These are phyloP conservation scores for Schizophyllum commune DNA, from an alignment of 1,284 basidiomycete species.

Conservation along the genomic window DNA sequence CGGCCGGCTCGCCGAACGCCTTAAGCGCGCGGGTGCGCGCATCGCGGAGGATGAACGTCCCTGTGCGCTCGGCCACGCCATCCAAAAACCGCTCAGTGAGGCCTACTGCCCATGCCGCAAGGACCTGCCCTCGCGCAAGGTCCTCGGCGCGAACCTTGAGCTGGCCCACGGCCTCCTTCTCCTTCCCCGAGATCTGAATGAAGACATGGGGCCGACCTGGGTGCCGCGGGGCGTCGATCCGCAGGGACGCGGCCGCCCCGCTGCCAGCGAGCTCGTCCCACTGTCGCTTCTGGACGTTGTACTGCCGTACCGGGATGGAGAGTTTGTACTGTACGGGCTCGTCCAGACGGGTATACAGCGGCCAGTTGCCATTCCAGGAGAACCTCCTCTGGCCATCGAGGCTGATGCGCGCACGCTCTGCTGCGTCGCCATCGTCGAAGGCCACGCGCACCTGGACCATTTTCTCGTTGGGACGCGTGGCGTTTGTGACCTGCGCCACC, in stretches of 20 bases:
- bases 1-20: not conserved
- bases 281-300: constrained; percentile 1
- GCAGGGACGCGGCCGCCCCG: not conserved
- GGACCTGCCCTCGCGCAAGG: constrained; percentile 1
- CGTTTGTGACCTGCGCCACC: not conserved
- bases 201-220: not conserved
- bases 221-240: not conserved
- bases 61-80: not conserved
- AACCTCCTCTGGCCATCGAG: not conserved
- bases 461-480: not conserved
- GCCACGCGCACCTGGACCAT: not conserved
- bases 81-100: not conserved
- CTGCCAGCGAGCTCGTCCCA: constrained; percentile 1
- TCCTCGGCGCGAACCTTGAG: constrained; percentile 1
- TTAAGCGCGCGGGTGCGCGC: not conserved
- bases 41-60: not conserved
- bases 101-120: not conserved
- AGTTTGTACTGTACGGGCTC: constrained; percentile 1
- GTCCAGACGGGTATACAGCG: constrained; percentile 1
- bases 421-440: not conserved
- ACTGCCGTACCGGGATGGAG: not conserved
- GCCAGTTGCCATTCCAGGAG: not conserved
- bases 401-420: not conserved
- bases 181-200: not conserved
- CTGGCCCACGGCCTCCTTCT: constrained; percentile 1